Base-by-base conservation (phyloP, 208 protist genomes). In the Leishmania amazonensis region DNA sequence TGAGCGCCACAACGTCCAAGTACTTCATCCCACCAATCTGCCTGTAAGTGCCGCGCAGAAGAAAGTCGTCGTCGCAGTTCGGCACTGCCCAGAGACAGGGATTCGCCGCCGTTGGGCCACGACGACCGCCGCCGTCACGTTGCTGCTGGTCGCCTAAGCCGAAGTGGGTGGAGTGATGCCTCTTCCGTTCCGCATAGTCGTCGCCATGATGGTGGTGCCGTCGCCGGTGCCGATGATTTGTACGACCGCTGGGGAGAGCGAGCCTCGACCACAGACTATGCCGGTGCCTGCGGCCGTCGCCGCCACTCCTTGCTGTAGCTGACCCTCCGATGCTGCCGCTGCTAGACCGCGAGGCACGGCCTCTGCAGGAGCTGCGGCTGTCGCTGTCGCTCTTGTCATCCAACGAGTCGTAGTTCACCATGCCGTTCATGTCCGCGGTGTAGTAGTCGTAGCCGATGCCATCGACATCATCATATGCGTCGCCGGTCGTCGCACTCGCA, bases 21-120 rank as follows among this genome's bases (percentile, higher is more conserved):
- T 88, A 94, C 62, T 86, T 85, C 64, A 94, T 83, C 3, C 91
- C 91, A 54, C 91, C 91, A 42, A 94, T 87, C 64, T 94, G 91
- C 0, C 91, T 83, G 57, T 89, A 90, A 17, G 89, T 90, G 78
- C 88, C 91, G 31, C 88, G 88, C 13, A 94, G 49, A 45, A 78
- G 79, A 49, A 87, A 81, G 72, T 89, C 79, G 53, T 87, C 71
- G 78, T 58, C 53, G 57, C 53, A 45, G 75, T 13, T 31, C 67
- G 74, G 65, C 24, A 70, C 78, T n/a, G 78, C 31, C 83, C 83
- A 86, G 15, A 24, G 75, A 35, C 74, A 60, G 28, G 58, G 78
- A 35, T 76, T 65, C 57, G 67, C 45, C 40, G 35, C 40, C 24
- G 75, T 47, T 19, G 24, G 21, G 57, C 54, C 40, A 64, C 19